Conservation (phyloP, 2,329 filamentous ascomycete species). For the Talaromyces sp. region DNA sequence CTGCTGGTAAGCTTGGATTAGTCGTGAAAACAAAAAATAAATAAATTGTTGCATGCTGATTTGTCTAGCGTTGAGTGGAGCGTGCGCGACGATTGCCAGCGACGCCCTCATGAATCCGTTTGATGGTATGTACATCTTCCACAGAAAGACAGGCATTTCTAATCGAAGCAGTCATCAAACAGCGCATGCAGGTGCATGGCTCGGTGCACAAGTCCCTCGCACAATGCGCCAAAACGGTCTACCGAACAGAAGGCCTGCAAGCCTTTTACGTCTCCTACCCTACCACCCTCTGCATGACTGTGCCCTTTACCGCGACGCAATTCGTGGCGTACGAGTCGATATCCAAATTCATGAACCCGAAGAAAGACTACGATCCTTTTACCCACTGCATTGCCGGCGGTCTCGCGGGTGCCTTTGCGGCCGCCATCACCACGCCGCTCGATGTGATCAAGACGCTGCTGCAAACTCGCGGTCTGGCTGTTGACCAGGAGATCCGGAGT, state of each 20-base stretch:
- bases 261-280: slow-evolving; percentile 99
- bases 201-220: slow-evolving; percentile 83
- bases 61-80: slow-evolving; percentile 73
- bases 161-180: slow-evolving; percentile 75
- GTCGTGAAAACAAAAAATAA: too few species aligned
- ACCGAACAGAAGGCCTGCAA: slow-evolving; percentile 75
- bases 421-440: slow-evolving; percentile 88
- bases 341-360: slow-evolving; percentile 86
- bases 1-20: slow-evolving; percentile 62
- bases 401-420: slow-evolving; percentile 86
- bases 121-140: slow-evolving; percentile 78
- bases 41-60: slow-evolving; percentile 26
- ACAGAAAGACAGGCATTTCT: too few species aligned
- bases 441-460: slow-evolving; percentile 98
- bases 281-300: slow-evolving; percentile 96
- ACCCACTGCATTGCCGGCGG: slow-evolving; percentile 92
- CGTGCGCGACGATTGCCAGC: slow-evolving; percentile 90
- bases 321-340: slow-evolving; percentile 97
- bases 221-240: slow-evolving; percentile 84
- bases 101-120: slow-evolving; percentile 99
- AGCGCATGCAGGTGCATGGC: slow-evolving; percentile 97
- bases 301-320: slow-evolving; percentile 93
- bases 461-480: slow-evolving; percentile 81
- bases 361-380: slow-evolving; percentile 72
- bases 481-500: slow-evolving; percentile 73